Base-by-base conservation (phyloP, 768 basidiomycete species). In the Suillus subluteus region DNA sequence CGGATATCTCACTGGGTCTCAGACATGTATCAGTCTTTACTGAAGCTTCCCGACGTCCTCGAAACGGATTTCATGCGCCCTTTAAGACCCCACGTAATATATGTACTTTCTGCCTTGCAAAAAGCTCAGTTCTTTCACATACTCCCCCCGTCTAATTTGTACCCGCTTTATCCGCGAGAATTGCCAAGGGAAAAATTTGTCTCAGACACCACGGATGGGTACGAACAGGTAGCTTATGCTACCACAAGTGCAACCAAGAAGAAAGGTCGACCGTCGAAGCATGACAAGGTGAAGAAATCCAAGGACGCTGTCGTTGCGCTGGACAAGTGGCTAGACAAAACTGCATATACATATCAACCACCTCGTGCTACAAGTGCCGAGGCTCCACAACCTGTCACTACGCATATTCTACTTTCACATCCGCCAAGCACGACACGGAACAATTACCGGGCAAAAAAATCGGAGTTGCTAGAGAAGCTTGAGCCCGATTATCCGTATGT, bases 131-230 rank as follows among this genome's bases (percentile, higher is more conserved):
- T 80, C 1, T 92, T 95, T 73, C 80, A 88, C 65, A 78, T 93
- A 58, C 76, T 90, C 37, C 92, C 93, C 0, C 70, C 71, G 44
- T 84, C 87, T 15, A 78, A 81, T 4, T 69, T 84, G 11, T 76
- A 79, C 32, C 78, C 90, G 0, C 79, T 85, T 72, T 87, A 85
- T 71, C 92, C 91, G 4, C 82, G 87, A n/a, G 77, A 77, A 32
- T 79, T 94, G 7, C 92, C 92, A 21, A 84, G 91, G 32, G 92
- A 93, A 70, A 77, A 87, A n/a, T 86, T 86, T 64, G 74, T 82
- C 2, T 81, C 81, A 67, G 83, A 84, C 35, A 71, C 58, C 0
- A 65, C 74, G 5, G 18, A 63, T 38, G 52, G 61, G 18, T 43
- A 37, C 35, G 62, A 64, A 26, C 58, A 64, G 6, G 32, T 55